phyloP scores from a whole-genome alignment of 2,329 filamentous ascomycete species.

The Capronia coronata region DNA sequence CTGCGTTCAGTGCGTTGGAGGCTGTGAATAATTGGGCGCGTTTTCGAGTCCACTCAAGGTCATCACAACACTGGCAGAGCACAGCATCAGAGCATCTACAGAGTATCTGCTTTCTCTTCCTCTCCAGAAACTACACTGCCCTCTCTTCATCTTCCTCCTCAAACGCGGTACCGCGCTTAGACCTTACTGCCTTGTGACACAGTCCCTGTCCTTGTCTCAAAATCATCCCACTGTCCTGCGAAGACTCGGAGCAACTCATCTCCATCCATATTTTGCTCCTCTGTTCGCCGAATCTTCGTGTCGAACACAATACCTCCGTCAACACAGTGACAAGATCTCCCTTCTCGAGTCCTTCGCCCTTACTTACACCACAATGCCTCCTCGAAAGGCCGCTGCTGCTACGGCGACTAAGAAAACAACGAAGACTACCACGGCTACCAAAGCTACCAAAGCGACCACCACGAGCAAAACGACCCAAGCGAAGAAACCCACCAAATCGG shows the following conservation, averaged over 20 bases:
- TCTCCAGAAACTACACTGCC: no score
- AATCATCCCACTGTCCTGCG: neutral
- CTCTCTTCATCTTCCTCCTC: no score
- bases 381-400: conserved; percentile 14
- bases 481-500: neutral
- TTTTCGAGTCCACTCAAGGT: neutral
- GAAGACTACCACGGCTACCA: conserved; percentile 6
- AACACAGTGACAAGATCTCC: no score
- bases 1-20: neutral
- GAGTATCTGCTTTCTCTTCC: no score
- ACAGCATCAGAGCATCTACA: no score
- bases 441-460: conserved; percentile 4
- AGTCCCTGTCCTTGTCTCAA: neutral
- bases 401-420: conserved; percentile 12
- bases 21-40: neutral
- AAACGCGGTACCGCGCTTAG: no score
- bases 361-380: conserved; percentile 9
- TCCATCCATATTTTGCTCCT: neutral
- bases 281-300: neutral
- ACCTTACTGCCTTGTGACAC: no score
- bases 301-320: neutral
- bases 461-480: conserved; percentile 1
- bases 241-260: neutral
- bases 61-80: neutral
- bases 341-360: conserved; percentile 2